These are phyloP conservation scores for Leccinum aurantiacum DNA, from an alignment of 768 basidiomycete species.

Conservation along the genomic window DNA sequence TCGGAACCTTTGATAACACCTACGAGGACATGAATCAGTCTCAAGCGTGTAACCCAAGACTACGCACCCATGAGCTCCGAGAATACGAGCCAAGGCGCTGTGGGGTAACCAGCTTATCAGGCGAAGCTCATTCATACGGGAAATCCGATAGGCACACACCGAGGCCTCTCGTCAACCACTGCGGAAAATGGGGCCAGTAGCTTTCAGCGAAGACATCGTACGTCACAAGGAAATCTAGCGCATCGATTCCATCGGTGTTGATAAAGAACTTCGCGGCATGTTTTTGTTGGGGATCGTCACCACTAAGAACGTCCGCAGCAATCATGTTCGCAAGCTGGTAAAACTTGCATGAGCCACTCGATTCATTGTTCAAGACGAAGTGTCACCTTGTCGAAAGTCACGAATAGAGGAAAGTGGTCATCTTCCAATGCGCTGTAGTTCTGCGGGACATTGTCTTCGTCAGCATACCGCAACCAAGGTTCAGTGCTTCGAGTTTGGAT, in stretches of 20 bases:
- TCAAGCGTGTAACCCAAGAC: background rate
- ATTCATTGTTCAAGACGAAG: background rate
- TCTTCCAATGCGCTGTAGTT: slow-evolving; percentile 57
- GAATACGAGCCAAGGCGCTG: slow-evolving; percentile 64
- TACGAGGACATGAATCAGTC: background rate
- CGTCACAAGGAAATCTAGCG: slow-evolving; percentile 35
- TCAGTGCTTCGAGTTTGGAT: slow-evolving; percentile 23
- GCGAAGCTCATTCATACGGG: background rate
- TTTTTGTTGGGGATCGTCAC: slow-evolving; percentile 5
- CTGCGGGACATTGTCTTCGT: slow-evolving; percentile 37
- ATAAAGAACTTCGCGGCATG: slow-evolving; percentile 17
- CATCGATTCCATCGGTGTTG: slow-evolving; percentile 13
- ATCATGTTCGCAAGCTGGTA: slow-evolving; percentile 28
- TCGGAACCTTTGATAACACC: slow-evolving; percentile 72
- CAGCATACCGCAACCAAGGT: slow-evolving; percentile 36
- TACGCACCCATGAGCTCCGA: slow-evolving; percentile 60
- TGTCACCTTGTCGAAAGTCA: slow-evolving; percentile 62
- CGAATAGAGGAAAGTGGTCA: slow-evolving; percentile 66
- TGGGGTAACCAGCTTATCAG: background rate
- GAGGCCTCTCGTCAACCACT: slow-evolving; percentile 48
- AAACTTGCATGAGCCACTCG: background rate
- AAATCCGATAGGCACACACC: slow-evolving; percentile 37
- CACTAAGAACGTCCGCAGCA: slow-evolving; percentile 21
- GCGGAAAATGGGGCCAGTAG: slow-evolving; percentile 64
- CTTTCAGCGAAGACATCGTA: slow-evolving; percentile 46